Percentiles rank a stretch among this genome's conserved stretches.
These are phyloP conservation scores for Malassezia slooffiae DNA, from an alignment of 1,284 basidiomycete genomes.

Conservation along the genomic window DNA sequence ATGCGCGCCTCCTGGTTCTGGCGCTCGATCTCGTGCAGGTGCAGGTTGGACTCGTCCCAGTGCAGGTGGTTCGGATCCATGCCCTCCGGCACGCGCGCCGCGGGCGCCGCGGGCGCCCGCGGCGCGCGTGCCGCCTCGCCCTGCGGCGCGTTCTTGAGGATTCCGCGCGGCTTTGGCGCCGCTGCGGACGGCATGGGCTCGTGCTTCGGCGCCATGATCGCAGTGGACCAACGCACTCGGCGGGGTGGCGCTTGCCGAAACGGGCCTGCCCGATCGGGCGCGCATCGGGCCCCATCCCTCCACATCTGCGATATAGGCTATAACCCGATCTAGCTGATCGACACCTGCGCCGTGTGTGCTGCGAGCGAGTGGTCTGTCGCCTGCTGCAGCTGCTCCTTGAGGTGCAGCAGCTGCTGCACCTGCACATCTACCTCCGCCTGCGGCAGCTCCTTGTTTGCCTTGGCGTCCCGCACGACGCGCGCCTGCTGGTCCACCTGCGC, in stretches of 20 bases:
- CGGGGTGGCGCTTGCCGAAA: neutral
- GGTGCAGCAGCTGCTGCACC: constrained; percentile 18
- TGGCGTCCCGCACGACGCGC: constrained; percentile 26
- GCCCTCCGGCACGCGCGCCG: neutral
- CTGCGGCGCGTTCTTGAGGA: constrained; percentile 36
- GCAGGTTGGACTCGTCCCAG: constrained; percentile 44
- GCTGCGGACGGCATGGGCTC: constrained; percentile 36
- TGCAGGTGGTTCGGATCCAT: constrained; percentile 19
- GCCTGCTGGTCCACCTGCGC: constrained; percentile 26
- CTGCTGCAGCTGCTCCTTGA: constrained; percentile 13
- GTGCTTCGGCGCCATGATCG: constrained; percentile 19
- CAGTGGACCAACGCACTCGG: neutral
- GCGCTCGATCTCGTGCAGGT: constrained; percentile 39
- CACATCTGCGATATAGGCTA: neutral
- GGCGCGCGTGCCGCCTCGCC: constrained; percentile 17
- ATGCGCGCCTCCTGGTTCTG: constrained; percentile 39
- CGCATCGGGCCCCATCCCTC: neutral
- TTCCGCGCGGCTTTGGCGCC: constrained; percentile 41
- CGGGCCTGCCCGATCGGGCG: neutral
- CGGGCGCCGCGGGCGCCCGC: neutral
- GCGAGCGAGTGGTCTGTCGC: constrained; percentile 10
- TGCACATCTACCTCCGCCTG: constrained; percentile 14
- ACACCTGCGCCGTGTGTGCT: constrained; percentile 6
- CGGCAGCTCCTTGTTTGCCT: constrained; percentile 13
- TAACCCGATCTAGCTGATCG: neutral